These are phyloP conservation scores for Thelephora aurantiotincta DNA, from an alignment of 768 basidiomycete species.

Conservation along the genomic window DNA sequence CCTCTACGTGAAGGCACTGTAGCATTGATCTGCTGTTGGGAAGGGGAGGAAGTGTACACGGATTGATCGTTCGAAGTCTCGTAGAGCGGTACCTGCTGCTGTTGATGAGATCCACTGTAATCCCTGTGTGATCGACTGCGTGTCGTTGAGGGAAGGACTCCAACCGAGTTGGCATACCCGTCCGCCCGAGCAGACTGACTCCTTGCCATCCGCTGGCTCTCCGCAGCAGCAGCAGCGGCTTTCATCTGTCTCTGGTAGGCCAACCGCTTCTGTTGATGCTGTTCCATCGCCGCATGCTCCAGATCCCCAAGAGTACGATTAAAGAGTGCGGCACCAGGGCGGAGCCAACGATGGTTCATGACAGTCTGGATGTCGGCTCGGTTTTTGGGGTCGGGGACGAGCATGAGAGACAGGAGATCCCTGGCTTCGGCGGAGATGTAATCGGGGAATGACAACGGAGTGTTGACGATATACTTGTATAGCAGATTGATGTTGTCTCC, in stretches of 20 bases:
- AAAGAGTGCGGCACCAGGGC: conserved; percentile 49
- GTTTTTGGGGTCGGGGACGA: conserved; percentile 79
- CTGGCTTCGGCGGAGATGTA: conserved; percentile 78
- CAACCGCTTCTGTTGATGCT: conserved; percentile 71
- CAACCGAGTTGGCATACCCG: conserved; percentile 17
- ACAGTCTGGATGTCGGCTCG: conserved; percentile 66
- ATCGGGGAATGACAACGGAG: conserved; percentile 92
- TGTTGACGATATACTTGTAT: conserved; percentile 98
- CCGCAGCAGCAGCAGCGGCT: conserved; percentile 23
- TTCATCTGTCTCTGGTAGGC: conserved; percentile 76
- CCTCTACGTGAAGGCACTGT: conserved; percentile 22
- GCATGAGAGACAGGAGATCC: conserved; percentile 79
- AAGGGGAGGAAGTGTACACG: conserved; percentile 23
- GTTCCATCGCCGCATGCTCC: conserved; percentile 68
- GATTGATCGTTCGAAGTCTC: conserved; percentile 56
- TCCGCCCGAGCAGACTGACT: conserved; percentile 46
- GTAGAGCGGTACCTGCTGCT: conserved; percentile 62
- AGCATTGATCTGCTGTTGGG: conserved; percentile 10
- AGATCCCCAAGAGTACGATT: conserved; percentile 61
- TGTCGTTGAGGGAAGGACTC: conserved; percentile 12
- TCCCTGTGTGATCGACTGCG: conserved; percentile 35
- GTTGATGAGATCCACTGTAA: conserved; percentile 14
- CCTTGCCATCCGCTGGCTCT: conserved; percentile 22
- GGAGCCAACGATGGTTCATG: conserved; percentile 85
- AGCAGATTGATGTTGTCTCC: conserved; percentile 98